A percentile compares a stretch with the other conserved stretches of the same genome.
These are phyloP conservation scores for Beauveria brongniartii DNA, from an alignment of 2,329 filamentous ascomycete genomes.

Conservation along the genomic window DNA sequence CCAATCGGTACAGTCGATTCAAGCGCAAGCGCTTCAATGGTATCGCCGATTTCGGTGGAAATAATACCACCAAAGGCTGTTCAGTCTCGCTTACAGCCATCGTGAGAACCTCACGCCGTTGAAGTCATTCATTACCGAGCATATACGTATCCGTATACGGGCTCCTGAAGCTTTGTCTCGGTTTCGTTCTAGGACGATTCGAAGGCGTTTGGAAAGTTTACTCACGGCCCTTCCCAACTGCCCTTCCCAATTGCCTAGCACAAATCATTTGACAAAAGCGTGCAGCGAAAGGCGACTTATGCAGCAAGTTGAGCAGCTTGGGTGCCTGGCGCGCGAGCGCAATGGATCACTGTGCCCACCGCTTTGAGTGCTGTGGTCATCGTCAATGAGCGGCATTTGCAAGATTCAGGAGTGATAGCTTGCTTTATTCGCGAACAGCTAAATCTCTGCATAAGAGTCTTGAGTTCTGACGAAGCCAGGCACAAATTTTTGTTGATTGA, in stretches of 20 bases:
- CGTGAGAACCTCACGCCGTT: constrained; percentile 77
- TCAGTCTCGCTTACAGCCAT: constrained; percentile 79
- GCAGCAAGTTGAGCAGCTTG: constrained; percentile 85
- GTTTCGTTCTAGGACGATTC: constrained; percentile 49
- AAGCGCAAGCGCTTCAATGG: constrained; percentile 80
- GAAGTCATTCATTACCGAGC: constrained; percentile 83
- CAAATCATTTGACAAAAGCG: constrained; percentile 70
- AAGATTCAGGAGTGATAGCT: constrained; percentile 72
- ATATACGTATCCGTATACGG: constrained; percentile 55
- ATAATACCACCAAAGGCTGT: constrained; percentile 73
- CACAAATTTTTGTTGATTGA: constrained; percentile 90
- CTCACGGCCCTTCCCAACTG: constrained; percentile 74
- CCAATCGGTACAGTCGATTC: constrained; percentile 90
- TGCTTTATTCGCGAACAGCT: constrained; percentile 76
- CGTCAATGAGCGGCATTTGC: constrained; percentile 64
- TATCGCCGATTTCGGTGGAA: constrained; percentile 52
- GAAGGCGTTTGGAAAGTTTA: constrained; percentile 74
- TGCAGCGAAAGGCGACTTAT: constrained; percentile 75
- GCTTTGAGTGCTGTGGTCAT: constrained; percentile 76
- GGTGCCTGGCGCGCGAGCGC: constrained; percentile 69
- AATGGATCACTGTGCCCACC: constrained; percentile 74
- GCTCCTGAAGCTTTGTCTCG: constrained; percentile 70
- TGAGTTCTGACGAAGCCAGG: constrained; percentile 72
- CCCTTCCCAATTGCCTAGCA: constrained; percentile 73
- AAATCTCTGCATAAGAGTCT: constrained; percentile 71